Evolutionary conservation across 768 basidiomycete genomes (phyloP).

Genomic region (Termitomyces sp.): DNA sequence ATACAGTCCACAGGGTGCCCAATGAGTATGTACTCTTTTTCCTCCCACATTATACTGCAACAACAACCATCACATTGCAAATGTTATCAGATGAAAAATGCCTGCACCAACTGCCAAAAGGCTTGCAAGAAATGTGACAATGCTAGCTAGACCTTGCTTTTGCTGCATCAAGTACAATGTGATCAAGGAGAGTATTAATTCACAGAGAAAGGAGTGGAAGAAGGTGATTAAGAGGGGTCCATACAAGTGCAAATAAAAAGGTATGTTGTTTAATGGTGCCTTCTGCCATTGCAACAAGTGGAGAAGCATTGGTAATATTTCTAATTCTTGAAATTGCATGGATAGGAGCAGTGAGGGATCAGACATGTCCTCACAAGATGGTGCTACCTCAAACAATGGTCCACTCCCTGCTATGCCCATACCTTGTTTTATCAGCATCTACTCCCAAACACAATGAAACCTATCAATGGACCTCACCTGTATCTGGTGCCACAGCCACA

Average conservation of each 20-base stretch:
- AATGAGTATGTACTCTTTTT: constrained; percentile 72
- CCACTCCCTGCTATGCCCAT: constrained; percentile 48
- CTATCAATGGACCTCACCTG: constrained; percentile 45
- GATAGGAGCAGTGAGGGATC: constrained; percentile 47
- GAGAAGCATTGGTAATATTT: constrained; percentile 26
- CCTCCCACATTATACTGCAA: constrained; percentile 40
- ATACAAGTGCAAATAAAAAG: constrained; percentile 93
- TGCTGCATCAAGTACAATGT: constrained; percentile 91
- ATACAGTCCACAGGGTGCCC: constrained; percentile 51
- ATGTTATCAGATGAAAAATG: constrained; percentile 87
- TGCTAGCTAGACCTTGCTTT: constrained; percentile 75
- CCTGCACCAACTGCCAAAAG: constrained; percentile 88
- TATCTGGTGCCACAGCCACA: constrained; percentile 29
- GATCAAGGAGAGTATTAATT: constrained; percentile 84
- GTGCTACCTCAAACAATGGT: constrained; percentile 38
- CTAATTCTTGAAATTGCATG: constrained; percentile 55
- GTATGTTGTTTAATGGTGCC: constrained; percentile 39
- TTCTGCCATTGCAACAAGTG: constrained; percentile 18
- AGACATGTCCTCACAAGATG: constrained; percentile 35
- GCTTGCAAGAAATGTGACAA: constrained; percentile 93
- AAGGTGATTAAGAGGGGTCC: constrained; percentile 85
- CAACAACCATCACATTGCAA: constrained; percentile 64
- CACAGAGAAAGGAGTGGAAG: constrained; percentile 89
- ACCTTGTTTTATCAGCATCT: constrained; percentile 58
- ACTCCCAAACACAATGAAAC: constrained; percentile 44